Conservation (phyloP, 805 yeast genomes). For the Candida sphagnicola region DNA sequence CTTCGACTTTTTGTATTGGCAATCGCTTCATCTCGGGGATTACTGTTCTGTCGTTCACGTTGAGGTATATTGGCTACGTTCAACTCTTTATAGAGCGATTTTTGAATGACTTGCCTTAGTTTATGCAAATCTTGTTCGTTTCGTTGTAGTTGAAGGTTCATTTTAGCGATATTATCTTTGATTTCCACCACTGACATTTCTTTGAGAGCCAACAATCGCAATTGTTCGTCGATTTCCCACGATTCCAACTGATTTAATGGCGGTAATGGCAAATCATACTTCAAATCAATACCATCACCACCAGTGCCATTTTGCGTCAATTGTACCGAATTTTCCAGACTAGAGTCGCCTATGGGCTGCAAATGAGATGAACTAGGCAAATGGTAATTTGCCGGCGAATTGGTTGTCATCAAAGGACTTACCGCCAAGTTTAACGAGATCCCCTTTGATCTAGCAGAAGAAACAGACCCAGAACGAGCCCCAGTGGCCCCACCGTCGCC, state of each 20-base stretch:
- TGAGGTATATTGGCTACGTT: conserved; percentile 8
- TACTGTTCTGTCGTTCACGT: conserved; percentile 17
- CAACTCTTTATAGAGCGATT: conserved; percentile 41
- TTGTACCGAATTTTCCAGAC: conserved; percentile 97
- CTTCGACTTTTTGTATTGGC: conserved; percentile 25
- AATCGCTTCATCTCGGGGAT: conserved; percentile 25
- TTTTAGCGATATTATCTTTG: conserved; percentile 48
- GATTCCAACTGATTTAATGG: conserved; percentile 9
- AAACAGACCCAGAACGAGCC: neutral
- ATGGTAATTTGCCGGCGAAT: neutral
- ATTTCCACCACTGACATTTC: conserved; percentile 67
- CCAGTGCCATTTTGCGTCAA: no score
- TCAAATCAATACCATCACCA: no score
- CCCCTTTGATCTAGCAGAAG: conserved; percentile 22
- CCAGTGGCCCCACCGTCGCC: neutral
- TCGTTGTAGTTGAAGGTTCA: conserved; percentile 35
- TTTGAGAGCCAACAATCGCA: conserved; percentile 60
- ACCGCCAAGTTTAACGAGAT: conserved; percentile 30
- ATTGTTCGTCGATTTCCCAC: conserved; percentile 47
- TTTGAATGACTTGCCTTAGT: conserved; percentile 46
- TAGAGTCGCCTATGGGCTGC: conserved; percentile 71
- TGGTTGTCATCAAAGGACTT: conserved; percentile 15
- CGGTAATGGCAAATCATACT: conserved; percentile 30
- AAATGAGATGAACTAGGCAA: neutral
- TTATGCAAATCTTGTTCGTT: conserved; percentile 48